These are phyloP conservation scores for Fraxinus ornus DNA, from an alignment of 305 asterid genomes.

Conservation along the genomic window DNA sequence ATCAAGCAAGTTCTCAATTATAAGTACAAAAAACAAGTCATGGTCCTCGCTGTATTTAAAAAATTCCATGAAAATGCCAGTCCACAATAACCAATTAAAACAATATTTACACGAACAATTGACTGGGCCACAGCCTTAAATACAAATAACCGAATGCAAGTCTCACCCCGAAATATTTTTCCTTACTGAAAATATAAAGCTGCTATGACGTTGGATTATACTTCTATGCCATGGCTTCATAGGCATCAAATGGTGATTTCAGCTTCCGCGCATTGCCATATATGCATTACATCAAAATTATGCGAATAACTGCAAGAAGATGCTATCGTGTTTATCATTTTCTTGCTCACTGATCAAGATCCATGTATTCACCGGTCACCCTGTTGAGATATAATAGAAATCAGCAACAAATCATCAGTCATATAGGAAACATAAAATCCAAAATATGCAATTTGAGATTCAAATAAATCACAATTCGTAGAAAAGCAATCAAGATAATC, in stretches of 20 bases:
- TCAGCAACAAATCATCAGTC: background rate
- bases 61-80: background rate
- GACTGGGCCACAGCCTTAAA: background rate
- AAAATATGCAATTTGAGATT: background rate
- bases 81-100: background rate
- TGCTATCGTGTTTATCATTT: background rate
- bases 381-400: slow-evolving; percentile 30
- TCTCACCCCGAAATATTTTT: background rate
- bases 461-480: background rate
- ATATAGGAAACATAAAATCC: background rate
- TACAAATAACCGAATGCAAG: background rate
- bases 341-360: slow-evolving; percentile 37
- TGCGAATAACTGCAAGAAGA: background rate
- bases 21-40: background rate
- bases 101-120: background rate
- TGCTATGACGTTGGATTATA: background rate
- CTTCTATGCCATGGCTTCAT: background rate
- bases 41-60: background rate
- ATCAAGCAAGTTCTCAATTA: background rate
- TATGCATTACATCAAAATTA: background rate
- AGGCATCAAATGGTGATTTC: background rate
- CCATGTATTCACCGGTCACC: slow-evolving; percentile 74
- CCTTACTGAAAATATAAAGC: background rate
- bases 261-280: background rate
- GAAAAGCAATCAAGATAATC: background rate